Evolutionary conservation across 192 early-diverging fungal species (phyloP), one percentile per base, ranked within the genome.

Genomic region (Podila horticola): DNA sequence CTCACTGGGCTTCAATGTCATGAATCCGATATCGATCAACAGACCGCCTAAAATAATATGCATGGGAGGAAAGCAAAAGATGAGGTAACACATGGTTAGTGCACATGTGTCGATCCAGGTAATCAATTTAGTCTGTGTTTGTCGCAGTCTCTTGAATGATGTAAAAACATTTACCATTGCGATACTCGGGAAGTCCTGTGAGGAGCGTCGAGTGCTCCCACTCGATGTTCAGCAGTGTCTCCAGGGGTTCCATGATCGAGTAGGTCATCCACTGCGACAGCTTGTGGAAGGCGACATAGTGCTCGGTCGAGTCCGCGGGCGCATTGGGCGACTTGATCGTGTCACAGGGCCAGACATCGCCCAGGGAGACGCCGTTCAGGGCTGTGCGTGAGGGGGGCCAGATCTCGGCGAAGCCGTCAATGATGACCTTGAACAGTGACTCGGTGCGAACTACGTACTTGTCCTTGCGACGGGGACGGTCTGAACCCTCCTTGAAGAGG

Each of bases 241-340:
- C 86, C 19, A 97, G 74, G 6, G 93, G 89, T 55, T 97, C 97
- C 83, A 96, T 88, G 48, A 97, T 86, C 4, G 95, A 97, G 84
- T 97, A 97, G 2, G 95, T 94, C 49, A 98, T 91, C 97, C 97
- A 98, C 79, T 98, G 97, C 8, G 95, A 95, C 57, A 98, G 88
- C 70, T 98, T 98, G 84, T 98, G 95, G 84, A 97, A 96, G 19
- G 93, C 85, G 22, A 96, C 92, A 45, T 94, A 83, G 29, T 83
- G 71, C 28, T 89, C 84, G 51, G 79, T 77, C 3, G 72, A 72
- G 15, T 69, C 71, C 22, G 59, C n/a, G 11, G 61, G 11, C 4
- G 65, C 62, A 12, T 41, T 19, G 6, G 84, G 63, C 17, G 62
- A 34, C 12, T 66, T 70, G 19, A 97, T 75, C 7, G 90, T 84